Evolutionary conservation across 495 filamentous ascomycete genomes (phyloP).

Genomic region (Penicillium daleae): DNA sequence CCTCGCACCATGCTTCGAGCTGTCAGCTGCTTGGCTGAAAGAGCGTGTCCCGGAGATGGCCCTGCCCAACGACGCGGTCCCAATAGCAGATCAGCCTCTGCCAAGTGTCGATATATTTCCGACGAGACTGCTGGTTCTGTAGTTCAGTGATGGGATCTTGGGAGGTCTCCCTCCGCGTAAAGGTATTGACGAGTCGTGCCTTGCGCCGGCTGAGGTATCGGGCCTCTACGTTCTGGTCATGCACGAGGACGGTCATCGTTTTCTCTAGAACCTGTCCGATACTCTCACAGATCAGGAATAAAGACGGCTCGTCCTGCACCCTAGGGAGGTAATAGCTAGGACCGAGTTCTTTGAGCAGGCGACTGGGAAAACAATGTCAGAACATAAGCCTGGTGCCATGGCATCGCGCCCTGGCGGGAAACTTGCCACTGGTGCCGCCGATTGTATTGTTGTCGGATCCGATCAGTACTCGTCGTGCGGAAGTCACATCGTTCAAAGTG

Average conservation of each 20-base stretch:
- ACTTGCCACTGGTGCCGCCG: neutral
- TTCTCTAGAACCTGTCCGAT: no score
- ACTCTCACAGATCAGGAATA: no score
- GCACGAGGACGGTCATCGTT: no score
- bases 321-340: no score
- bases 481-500: neutral
- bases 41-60: neutral
- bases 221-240: no score
- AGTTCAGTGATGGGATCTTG: neutral
- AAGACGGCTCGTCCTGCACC: no score
- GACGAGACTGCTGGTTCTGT: neutral
- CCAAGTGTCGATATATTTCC: neutral
- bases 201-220: no score
- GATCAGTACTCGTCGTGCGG: neutral
- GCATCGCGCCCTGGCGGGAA: neutral
- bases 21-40: neutral
- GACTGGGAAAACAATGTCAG: neutral
- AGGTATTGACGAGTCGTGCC: no score
- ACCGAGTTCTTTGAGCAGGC: neutral
- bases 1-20: neutral
- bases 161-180: no score
- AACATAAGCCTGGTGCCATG: neutral
- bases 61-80: neutral
- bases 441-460: neutral
- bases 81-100: neutral